These are phyloP conservation scores for Cyclotella atomus DNA, from an alignment of 108 stramenopile genomes.

Conservation along the genomic window DNA sequence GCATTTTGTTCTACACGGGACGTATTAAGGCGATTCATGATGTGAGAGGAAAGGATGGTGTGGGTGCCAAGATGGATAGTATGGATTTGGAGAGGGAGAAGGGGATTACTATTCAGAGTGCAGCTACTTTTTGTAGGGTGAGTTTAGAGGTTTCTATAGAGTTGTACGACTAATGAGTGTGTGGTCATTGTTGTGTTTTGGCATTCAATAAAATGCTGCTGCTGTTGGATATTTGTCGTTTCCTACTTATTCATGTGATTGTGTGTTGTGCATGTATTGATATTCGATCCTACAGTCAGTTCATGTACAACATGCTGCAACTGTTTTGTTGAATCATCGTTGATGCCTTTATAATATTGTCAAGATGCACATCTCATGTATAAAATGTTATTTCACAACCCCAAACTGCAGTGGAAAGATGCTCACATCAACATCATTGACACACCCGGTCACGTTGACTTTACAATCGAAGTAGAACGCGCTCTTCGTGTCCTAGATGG, in stretches of 20 bases:
- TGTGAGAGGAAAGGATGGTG: conserved; percentile 96
- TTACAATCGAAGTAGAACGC: conserved; percentile 97
- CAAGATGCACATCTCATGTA: background rate
- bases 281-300: background rate
- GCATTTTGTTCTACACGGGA: conserved; percentile 99
- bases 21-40: conserved; percentile 97
- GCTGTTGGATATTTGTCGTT: background rate
- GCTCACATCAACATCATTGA: conserved; percentile 99
- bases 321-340: background rate
- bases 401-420: conserved; percentile 84
- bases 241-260: background rate
- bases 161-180: background rate
- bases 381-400: background rate
- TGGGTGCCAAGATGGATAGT: conserved; percentile 99
- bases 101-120: conserved; percentile 98
- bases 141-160: background rate
- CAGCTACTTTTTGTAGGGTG: conserved; percentile 95
- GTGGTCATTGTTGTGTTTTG: background rate
- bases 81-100: conserved; percentile 99
- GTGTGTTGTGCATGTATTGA: background rate
- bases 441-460: conserved; percentile 98
- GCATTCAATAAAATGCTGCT: no score
- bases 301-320: background rate
- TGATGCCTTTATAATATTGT: background rate
- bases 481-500: conserved; percentile 99